Base-by-base conservation (phyloP, 2,329 filamentous ascomycete species). In the Alternaria brassicicola region DNA sequence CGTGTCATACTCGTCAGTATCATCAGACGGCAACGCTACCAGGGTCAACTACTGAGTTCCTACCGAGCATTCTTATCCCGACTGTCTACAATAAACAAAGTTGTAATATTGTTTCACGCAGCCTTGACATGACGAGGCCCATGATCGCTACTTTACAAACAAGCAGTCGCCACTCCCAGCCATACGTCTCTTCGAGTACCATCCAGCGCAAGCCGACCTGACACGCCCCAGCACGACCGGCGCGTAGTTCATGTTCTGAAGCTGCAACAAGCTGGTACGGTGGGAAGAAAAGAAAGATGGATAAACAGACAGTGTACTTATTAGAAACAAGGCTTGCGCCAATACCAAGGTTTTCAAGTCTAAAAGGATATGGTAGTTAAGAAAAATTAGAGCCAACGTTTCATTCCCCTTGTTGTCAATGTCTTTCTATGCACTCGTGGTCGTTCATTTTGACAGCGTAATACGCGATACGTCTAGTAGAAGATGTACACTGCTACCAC, bases 231-330 rank as follows among this genome's bases (percentile, higher is more conserved):
- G 38, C 13, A 55, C 52, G 26, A 48, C 62, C 55, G 45, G 47
- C 2, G 52, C 52, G 12, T 55, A 71, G 36, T 69, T 71, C 67
- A 71, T 71, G 12, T 59, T 67, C 12, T 53, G 46, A 0, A 0
- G 56, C 28, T 19, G 58, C 60, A 5, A 69, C 64, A 1, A 64
- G 65, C 21, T 68, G 47, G 8, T 54, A 54, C 3, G 63, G 53
- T 1, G 68, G 68, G 57, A 66, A 69, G 39, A 62, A 67, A 43
- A 59, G 62, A 33, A 69, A 71, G 39, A 71, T 68, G 26, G 64
- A 55, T 2, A 68, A 46, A 5, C 67, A 49, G 2, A 65, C 31
- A n/a, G 56, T 54, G 53, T 61, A 71, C 3, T 52, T 13, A 26
- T 64, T 53, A 1, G 63, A 63, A 45, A 62, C 57, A 10, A 36